Evolutionary conservation across 306 rosid species (phyloP), one percentile per base, ranked within the genome.

Genomic region (Prunus campanulata): DNA sequence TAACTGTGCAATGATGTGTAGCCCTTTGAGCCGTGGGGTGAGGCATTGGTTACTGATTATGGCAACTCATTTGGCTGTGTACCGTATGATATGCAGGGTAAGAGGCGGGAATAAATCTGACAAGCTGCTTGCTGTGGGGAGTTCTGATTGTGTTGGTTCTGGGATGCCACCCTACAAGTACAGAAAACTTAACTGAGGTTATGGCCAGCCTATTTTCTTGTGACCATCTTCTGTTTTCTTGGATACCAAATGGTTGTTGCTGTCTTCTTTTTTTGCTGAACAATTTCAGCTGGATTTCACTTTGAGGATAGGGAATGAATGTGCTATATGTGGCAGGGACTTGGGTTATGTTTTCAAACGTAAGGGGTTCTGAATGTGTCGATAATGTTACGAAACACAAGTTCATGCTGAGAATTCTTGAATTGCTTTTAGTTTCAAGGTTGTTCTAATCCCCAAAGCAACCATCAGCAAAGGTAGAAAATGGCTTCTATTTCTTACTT

Each of bases 121-220:
- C 4, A 57, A 56, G 70, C 16, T 16, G 18, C 4, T 24, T 25
- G 72, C 61, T 30, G 76, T 83, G 81, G 89, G 70, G 56, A 54
- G 39, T 47, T 22, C 13, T 56, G 75, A n/a, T 13, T 15, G 47
- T 46, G 56, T 62, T 39, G 42, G 63, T 30, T 57, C 49, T 56
- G 75, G 70, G 65, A 67, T 42, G 22, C 22, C 57, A 18, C 10
- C 44, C 18, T 13, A n/a, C 15, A 44, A 57, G 63, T 3, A 54
- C 65, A 51, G 42, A 47, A 59, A 49, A 20, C 64, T 32, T 24
- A 22, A 67, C 64, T 32, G 56, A 25, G 35, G 89, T 55, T 82
- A 87, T 79, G 88, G 85, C 90, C 90, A 68, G 90, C 89, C 55
- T 66, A 12, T 13, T 60, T 71, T 68, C 18, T 2, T 14, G 24